Evolutionary conservation across 2,329 filamentous ascomycete species (phyloP).

Genomic region (Penicillium sp.): DNA sequence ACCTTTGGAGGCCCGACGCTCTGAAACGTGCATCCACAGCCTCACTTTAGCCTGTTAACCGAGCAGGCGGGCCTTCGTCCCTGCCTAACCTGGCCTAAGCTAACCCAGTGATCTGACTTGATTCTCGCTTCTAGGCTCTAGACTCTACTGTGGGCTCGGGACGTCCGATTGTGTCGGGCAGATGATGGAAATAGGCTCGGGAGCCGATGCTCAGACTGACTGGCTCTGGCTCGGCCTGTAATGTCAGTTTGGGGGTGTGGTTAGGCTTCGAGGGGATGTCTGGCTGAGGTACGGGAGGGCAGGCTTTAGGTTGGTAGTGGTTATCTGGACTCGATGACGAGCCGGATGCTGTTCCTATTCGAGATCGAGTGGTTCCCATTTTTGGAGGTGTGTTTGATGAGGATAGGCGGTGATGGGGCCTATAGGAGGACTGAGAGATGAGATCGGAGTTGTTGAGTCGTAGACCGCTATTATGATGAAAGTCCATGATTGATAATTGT

Average conservation of each 20-base stretch:
- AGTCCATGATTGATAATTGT: not conserved
- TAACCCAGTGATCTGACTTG: not conserved
- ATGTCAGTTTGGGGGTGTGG: no score
- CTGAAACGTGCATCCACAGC: slow-evolving; percentile 23
- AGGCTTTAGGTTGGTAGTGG: not conserved
- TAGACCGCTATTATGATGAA: slow-evolving; percentile 3
- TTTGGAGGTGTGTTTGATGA: not conserved
- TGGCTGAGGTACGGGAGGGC: not conserved
- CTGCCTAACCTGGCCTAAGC: slow-evolving; percentile 15
- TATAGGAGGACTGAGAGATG: not conserved
- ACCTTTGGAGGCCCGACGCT: slow-evolving; percentile 22
- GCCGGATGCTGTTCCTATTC: not conserved
- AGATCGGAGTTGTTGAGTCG: not conserved
- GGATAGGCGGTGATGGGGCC: not conserved
- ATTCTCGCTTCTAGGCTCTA: not conserved
- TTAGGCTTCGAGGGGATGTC: not conserved
- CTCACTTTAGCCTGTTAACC: slow-evolving; percentile 20
- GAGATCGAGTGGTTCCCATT: not conserved
- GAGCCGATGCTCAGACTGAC: not conserved
- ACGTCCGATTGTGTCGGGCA: not conserved
- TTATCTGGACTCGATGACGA: not conserved
- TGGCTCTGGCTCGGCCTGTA: not conserved
- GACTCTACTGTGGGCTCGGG: not conserved
- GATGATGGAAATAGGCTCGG: not conserved
- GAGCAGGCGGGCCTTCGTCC: not conserved